These are phyloP conservation scores for Pestalotiopsis sp. DNA, from an alignment of 2,329 filamentous ascomycete genomes.

Conservation along the genomic window DNA sequence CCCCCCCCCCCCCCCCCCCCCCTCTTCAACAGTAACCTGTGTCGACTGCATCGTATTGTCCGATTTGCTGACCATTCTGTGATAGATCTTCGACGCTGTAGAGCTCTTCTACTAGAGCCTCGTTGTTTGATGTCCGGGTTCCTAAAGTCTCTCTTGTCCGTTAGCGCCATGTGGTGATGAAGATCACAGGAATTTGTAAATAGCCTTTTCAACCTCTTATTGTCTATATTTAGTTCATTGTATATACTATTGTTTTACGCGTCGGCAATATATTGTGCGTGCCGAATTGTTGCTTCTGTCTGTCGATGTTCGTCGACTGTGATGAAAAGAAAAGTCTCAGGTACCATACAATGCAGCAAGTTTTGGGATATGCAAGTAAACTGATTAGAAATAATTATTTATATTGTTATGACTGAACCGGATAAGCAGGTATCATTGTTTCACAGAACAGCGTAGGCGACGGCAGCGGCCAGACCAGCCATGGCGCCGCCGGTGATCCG, in stretches of 20 bases:
- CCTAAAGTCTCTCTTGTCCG: background rate
- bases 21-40: no score
- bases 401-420: background rate
- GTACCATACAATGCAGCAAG: background rate
- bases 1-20: no score
- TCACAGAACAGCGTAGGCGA: background rate
- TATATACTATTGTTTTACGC: constrained; percentile 2
- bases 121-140: background rate
- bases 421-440: background rate
- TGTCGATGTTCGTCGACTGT: background rate
- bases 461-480: constrained; percentile 5
- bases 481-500: background rate
- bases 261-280: background rate
- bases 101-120: constrained; percentile 29
- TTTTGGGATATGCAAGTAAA: background rate
- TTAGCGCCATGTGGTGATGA: background rate
- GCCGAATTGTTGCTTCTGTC: background rate
- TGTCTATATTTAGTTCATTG: constrained; percentile 6
- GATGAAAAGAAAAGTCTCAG: background rate
- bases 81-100: constrained; percentile 30
- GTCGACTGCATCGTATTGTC: no score
- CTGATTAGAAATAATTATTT: background rate
- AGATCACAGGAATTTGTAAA: background rate
- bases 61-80: constrained; percentile 1
- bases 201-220: background rate